These are phyloP conservation scores for Sclerotinia glacialis DNA, from an alignment of 2,329 filamentous ascomycete species.

Conservation along the genomic window DNA sequence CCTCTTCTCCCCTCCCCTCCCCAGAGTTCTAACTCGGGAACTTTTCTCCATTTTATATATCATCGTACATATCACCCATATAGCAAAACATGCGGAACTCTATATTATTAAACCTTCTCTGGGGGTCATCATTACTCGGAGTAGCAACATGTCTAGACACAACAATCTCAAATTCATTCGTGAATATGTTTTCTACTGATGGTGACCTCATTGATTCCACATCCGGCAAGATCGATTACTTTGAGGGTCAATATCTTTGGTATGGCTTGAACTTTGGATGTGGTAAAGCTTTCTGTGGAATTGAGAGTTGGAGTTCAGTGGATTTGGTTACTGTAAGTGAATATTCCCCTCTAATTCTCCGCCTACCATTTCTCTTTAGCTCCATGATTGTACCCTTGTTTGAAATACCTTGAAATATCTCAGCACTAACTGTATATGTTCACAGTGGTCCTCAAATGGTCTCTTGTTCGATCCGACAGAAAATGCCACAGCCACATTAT, in stretches of 20 bases:
- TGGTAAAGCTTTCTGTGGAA: constrained; percentile 30
- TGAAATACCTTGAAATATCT: background rate
- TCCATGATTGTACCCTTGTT: background rate
- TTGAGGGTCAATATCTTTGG: constrained; percentile 31
- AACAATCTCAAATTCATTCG: constrained; percentile 9
- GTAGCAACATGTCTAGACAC: constrained; percentile 5
- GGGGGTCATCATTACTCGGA: background rate
- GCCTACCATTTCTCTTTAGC: background rate
- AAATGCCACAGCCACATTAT: background rate
- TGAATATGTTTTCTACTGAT: constrained; percentile 31
- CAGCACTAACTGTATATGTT: background rate
- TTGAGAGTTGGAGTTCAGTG: constrained; percentile 22
- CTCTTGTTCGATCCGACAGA: constrained; percentile 12
- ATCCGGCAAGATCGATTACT: constrained; percentile 33
- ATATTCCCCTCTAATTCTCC: background rate
- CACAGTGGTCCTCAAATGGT: constrained; percentile 17
- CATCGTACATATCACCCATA: background rate
- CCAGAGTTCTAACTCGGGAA: background rate
- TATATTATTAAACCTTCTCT: background rate
- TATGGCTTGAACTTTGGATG: constrained; percentile 31
- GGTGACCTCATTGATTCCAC: constrained; percentile 33
- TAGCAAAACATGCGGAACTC: background rate
- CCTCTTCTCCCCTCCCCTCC: background rate
- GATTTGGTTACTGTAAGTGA: constrained; percentile 8
- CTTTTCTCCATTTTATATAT: background rate